Conservation (phyloP, 176 grass and related monocot genomes). For the Neostapfia colusana region DNA sequence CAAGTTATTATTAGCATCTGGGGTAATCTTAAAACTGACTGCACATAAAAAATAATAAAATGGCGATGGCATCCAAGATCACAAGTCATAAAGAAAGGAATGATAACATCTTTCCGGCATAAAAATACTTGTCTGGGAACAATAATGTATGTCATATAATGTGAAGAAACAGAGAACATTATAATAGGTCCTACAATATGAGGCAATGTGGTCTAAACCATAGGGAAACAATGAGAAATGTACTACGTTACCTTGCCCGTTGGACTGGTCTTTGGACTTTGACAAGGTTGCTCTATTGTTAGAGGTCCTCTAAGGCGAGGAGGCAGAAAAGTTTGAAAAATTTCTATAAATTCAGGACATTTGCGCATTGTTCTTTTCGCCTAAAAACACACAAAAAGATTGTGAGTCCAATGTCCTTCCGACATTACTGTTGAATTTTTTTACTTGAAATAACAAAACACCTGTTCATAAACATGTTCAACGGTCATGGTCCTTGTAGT, state of each 20-base stretch:
- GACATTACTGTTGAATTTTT: not conserved
- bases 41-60: not conserved
- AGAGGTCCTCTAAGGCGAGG: not conserved
- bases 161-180: not conserved
- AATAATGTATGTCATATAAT: not conserved
- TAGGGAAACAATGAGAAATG: not conserved
- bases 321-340: constrained; percentile 27
- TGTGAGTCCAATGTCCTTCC: not conserved
- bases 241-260: not conserved
- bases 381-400: constrained; percentile 19
- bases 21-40: constrained; percentile 15
- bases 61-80: constrained; percentile 4
- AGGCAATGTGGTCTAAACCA: not conserved
- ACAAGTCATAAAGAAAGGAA: constrained; percentile 14
- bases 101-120: not conserved
- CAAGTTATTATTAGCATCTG: constrained; percentile 29
- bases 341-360: constrained; percentile 22
- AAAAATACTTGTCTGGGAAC: not conserved
- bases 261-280: constrained; percentile 15
- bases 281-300: constrained; percentile 5
- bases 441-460: not conserved
- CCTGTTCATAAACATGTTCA: constrained; percentile 1
- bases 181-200: not conserved
- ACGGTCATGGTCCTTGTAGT: not conserved
- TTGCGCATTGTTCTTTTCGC: not conserved